phyloP scores from a whole-genome alignment of 2,329 filamentous ascomycete species.

The Chaetomium sp. region DNA sequence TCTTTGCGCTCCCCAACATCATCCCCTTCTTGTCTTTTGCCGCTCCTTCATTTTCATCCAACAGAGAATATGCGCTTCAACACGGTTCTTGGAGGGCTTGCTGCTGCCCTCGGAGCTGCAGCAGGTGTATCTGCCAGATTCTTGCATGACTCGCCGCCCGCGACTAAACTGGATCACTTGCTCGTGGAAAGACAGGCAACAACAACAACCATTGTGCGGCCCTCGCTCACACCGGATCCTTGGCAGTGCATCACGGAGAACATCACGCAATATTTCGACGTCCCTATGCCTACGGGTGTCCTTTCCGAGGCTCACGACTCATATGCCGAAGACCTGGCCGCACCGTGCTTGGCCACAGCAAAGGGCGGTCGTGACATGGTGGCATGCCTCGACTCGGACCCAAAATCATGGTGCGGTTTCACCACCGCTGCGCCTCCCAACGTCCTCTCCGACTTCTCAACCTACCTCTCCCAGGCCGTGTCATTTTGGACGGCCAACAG shows the following conservation, averaged over 20 bases:
- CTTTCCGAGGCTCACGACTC: background rate
- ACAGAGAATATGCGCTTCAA: constrained; percentile 2
- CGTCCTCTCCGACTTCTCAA: constrained; percentile 3
- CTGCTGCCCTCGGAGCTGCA: background rate
- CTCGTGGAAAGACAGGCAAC: constrained; percentile 6
- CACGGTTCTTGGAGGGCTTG: background rate
- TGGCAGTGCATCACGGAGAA: constrained; percentile 13
- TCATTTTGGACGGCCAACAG: constrained; percentile 13
- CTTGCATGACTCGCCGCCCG: background rate
- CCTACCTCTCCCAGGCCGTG: constrained; percentile 1
- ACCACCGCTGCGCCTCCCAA: constrained; percentile 4
- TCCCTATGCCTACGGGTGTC: background rate
- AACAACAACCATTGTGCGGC: background rate
- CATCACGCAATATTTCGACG: constrained; percentile 8
- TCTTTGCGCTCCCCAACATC: background rate
- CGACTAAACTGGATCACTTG: background rate
- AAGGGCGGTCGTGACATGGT: background rate
- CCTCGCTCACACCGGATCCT: constrained; percentile 1
- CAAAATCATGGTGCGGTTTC: constrained; percentile 10
- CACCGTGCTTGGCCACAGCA: constrained; percentile 2
- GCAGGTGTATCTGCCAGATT: background rate
- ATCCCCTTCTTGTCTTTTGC: background rate
- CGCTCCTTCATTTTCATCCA: background rate
- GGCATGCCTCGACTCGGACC: background rate
- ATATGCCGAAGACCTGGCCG: background rate